Evolutionary conservation across 805 yeast species (phyloP), one percentile per base, ranked within the genome.

Genomic region (Wickerhamiella sergipiensis): DNA sequence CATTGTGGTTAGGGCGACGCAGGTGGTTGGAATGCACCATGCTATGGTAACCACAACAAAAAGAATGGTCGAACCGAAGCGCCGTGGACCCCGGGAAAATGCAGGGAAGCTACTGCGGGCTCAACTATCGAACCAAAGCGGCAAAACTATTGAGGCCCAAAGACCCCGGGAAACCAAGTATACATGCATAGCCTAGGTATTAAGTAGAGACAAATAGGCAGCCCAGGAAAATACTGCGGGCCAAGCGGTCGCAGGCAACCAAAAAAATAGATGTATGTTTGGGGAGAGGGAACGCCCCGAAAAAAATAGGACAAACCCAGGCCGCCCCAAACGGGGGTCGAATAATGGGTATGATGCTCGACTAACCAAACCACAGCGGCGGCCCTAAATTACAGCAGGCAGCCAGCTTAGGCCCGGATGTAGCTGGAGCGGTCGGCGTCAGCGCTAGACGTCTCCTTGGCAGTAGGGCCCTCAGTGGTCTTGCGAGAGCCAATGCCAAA

Each of bases 361-460:
- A 12, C 33, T 6, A 29, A 12, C 15, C 33, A 29, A 29, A 29
- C 33, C 33, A 29, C 12, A 29, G 33, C n/a, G 8, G 26, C 33
- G 33, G 33, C 40, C 10, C 40, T 36, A 36, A 36, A 36, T 36
- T 36, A 36, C 40, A 36, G 9, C 3, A 29, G 33, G 33, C 33
- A 6, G 33, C 45, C 19, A 8, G 17, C n/a, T 50, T 53, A 57
- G 13, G 58, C 61, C 26, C 61, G 60, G 6, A 59, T 61, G 43
- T 58, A 59, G 24, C 60, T 57, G 46, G 61, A 57, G 38, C 60
- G 59, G 43, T 59, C 62, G 48, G 53, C 59, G 43, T 45, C 55
- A 10, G 49, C 55, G 29, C 45, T 22, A 21, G 40, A 43, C 12
- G 23, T 45, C 33, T 38, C 47, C 22, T 10, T 24, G 36, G 45